Percentiles rank a stretch among this genome's conserved stretches.
Conservation (phyloP, 2,329 filamentous ascomycete species). For the Orbilia oligospora region DNA sequence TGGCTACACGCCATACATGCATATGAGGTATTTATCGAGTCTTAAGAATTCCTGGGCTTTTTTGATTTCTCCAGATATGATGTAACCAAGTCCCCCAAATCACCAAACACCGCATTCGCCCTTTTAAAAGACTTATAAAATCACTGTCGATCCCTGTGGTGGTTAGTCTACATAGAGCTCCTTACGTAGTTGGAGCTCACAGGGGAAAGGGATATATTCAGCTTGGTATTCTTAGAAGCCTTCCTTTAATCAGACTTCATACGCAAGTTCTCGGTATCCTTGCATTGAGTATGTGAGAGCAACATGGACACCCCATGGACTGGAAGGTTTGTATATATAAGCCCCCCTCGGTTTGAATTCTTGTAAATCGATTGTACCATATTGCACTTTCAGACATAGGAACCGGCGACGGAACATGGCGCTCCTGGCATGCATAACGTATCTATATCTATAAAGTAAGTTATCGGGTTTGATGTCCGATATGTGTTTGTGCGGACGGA, state of each 20-base stretch:
- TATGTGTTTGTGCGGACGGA: too few species aligned
- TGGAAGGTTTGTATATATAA: too few species aligned
- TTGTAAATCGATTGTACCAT: too few species aligned
- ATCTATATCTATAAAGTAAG: neutral
- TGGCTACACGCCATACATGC: neutral
- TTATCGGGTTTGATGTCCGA: too few species aligned
- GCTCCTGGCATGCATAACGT: too few species aligned
- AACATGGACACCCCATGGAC: neutral
- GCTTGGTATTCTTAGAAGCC: neutral
- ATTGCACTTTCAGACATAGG: neutral
- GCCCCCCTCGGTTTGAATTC: too few species aligned
- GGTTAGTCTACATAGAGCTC: neutral
- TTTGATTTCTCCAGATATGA: neutral
- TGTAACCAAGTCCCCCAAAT: neutral
- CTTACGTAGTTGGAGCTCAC: neutral
- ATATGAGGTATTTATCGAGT: slow-evolving; percentile 7
- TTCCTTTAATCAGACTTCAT: neutral
- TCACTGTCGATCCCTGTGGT: neutral
- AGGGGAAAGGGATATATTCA: slow-evolving; percentile 1
- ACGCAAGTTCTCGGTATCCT: neutral
- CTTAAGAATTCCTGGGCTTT: neutral
- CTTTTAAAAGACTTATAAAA: slow-evolving; percentile 14
- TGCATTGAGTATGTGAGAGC: neutral
- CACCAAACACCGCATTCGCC: neutral
- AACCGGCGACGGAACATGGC: neutral